These are phyloP conservation scores for Ustilago hordei DNA, from an alignment of 1,284 basidiomycete genomes.

Conservation along the genomic window DNA sequence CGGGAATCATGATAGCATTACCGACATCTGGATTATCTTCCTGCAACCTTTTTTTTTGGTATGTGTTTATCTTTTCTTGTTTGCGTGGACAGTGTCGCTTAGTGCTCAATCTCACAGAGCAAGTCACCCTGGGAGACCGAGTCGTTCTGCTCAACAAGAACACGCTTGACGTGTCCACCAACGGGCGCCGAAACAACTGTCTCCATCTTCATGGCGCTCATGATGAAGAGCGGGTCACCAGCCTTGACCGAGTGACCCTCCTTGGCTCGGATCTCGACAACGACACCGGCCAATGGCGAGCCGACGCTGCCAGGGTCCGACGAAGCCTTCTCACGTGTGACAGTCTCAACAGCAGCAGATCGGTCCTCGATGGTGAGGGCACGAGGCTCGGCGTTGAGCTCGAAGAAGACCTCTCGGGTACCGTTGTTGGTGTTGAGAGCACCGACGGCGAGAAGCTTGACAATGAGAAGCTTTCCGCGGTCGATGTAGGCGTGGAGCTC, in stretches of 20 bases:
- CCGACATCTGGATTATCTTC: slow-evolving; percentile 9
- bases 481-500: slow-evolving; percentile 98
- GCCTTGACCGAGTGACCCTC: slow-evolving; percentile 97
- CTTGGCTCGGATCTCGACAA: slow-evolving; percentile 96
- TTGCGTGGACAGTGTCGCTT: slow-evolving; percentile 1
- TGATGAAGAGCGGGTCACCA: slow-evolving; percentile 85
- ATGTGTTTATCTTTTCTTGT: slow-evolving; percentile 19
- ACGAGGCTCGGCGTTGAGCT: slow-evolving; percentile 72
- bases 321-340: slow-evolving; percentile 92
- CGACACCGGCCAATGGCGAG: slow-evolving; percentile 85
- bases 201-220: slow-evolving; percentile 77
- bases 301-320: slow-evolving; percentile 94
- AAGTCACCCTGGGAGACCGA: slow-evolving; percentile 89
- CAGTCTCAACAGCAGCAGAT: slow-evolving; percentile 90
- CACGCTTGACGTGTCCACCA: slow-evolving; percentile 91
- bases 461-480: slow-evolving; percentile 92
- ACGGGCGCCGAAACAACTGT: slow-evolving; percentile 94
- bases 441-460: slow-evolving; percentile 94
- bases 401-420: slow-evolving; percentile 97
- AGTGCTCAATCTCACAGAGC: slow-evolving; percentile 75
- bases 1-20: slow-evolving; percentile 9
- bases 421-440: slow-evolving; percentile 90
- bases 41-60: slow-evolving; percentile 9
- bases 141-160: slow-evolving; percentile 80
- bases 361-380: slow-evolving; percentile 84